Evolutionary conservation across 2,329 filamentous ascomycete genomes (phyloP).

Genomic region (Chalaropsis thielavioides): DNA sequence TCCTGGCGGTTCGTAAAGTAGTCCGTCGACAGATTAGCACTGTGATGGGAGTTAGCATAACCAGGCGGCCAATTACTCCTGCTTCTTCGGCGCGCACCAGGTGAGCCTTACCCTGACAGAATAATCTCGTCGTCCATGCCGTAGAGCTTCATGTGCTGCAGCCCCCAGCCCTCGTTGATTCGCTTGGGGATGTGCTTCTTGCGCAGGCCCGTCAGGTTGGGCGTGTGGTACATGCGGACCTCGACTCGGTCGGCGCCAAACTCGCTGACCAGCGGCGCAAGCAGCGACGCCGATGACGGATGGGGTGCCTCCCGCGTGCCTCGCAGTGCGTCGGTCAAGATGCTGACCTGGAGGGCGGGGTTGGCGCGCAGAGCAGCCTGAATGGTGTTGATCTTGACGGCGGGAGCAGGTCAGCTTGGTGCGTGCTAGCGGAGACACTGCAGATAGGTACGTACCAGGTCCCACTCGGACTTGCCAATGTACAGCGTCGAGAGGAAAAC

Average conservation of each 20-base stretch:
- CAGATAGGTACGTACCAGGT: conserved; percentile 42
- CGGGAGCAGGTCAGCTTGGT: background rate
- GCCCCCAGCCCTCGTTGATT: conserved; percentile 95
- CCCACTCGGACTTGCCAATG: conserved; percentile 83
- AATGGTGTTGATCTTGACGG: conserved; percentile 53
- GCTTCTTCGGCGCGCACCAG: background rate
- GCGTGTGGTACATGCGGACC: conserved; percentile 95
- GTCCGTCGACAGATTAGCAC: conserved; percentile 76
- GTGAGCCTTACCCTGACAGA: conserved; percentile 57
- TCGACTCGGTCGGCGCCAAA: conserved; percentile 78
- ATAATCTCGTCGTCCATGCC: conserved; percentile 92
- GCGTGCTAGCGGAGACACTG: conserved; percentile 9
- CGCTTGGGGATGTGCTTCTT: conserved; percentile 75
- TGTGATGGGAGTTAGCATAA: conserved; percentile 20
- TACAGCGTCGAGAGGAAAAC: conserved; percentile 95
- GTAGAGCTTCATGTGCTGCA: conserved; percentile 99
- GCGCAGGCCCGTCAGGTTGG: conserved; percentile 74
- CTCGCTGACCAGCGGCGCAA: conserved; percentile 68
- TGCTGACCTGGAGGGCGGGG: conserved; percentile 64
- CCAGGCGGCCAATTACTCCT: background rate
- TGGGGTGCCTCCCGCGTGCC: conserved; percentile 82
- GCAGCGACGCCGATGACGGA: conserved; percentile 73
- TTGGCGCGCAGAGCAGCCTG: conserved; percentile 60
- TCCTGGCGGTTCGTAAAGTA: conserved; percentile 97
- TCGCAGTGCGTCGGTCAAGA: conserved; percentile 79